A percentile compares a stretch with the other conserved stretches of the same genome.
Conservation (phyloP, 805 yeast genomes). For the Cyberlindnera euphorbiae region DNA sequence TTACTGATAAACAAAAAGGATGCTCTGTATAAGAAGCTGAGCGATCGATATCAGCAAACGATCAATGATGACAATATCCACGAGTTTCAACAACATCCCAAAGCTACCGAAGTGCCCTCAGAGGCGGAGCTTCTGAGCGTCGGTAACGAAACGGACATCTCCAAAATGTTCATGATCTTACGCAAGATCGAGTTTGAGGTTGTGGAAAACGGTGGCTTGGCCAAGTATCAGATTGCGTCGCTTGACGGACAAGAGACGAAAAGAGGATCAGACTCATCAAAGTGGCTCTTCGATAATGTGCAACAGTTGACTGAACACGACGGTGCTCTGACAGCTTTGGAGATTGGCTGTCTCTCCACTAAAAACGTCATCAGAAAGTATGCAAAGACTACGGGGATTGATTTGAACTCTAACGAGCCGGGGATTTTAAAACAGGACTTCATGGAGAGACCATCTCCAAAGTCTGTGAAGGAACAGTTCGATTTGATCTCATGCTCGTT, state of each 20-base stretch:
- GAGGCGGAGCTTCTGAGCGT: constrained; percentile 16
- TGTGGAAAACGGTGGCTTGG: constrained; percentile 65
- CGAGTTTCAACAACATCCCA: constrained; percentile 6
- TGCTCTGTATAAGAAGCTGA: constrained; percentile 33
- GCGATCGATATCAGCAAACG: constrained; percentile 14
- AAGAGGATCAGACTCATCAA: constrained; percentile 92
- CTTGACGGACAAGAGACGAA: constrained; percentile 71
- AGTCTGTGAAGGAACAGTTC: constrained; percentile 40
- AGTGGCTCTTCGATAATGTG: constrained; percentile 71
- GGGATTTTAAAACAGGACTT: constrained; percentile 76
- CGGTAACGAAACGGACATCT: constrained; percentile 12
- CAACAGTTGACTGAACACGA: constrained; percentile 27
- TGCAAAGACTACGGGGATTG: constrained; percentile 50
- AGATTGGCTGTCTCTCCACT: constrained; percentile 77
- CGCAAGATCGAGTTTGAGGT: constrained; percentile 61
- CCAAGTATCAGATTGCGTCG: constrained; percentile 80
- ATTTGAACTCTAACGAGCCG: constrained; percentile 74
- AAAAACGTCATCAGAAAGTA: constrained; percentile 54
- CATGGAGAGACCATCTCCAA: constrained; percentile 68
- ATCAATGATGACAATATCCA: constrained; percentile 25
- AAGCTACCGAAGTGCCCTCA: constrained; percentile 11
- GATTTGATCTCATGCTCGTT: constrained; percentile 75
- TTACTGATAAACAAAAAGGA: constrained; percentile 55
- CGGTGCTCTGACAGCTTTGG: constrained; percentile 46
- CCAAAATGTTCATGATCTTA: constrained; percentile 29